These are phyloP conservation scores for Starmera stellimalicola DNA, from an alignment of 1,139 yeast genomes.

Conservation along the genomic window DNA sequence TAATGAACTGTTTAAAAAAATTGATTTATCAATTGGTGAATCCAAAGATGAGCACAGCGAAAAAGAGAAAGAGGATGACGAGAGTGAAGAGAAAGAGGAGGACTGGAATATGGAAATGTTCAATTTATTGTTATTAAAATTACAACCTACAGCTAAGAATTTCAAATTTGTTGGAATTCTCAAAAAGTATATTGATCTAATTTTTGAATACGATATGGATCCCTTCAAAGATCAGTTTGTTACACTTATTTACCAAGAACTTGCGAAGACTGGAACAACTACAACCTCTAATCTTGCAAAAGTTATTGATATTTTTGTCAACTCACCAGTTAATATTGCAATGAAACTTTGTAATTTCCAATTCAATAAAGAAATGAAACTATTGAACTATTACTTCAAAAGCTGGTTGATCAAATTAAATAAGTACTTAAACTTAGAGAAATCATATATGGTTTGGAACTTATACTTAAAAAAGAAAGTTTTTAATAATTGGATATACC, in stretches of 20 bases:
- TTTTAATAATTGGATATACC: constrained; percentile 6
- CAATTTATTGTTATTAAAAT: constrained; percentile 1
- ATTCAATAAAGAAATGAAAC: constrained; percentile 8
- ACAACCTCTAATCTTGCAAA: constrained; percentile 6
- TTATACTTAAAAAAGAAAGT: constrained; percentile 10
- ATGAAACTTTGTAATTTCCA: constrained; percentile 14
- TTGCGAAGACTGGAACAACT: constrained; percentile 3
- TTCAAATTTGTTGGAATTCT: constrained; percentile 12
- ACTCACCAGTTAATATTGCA: constrained; percentile 14
- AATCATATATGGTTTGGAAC: constrained; percentile 10
- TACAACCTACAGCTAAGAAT: constrained; percentile 6
- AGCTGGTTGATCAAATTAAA: constrained; percentile 13
- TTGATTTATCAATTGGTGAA: background rate
- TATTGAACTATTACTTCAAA: constrained; percentile 4
- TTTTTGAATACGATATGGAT: constrained; percentile 10
- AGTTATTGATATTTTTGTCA: constrained; percentile 13
- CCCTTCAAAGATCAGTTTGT: constrained; percentile 12
- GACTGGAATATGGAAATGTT: constrained; percentile 9
- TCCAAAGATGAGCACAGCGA: background rate
- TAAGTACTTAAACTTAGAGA: constrained; percentile 8
- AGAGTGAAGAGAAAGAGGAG: no score
- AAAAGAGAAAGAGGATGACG: no score
- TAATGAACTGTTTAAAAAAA: background rate
- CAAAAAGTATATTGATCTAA: constrained; percentile 8
- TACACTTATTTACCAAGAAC: constrained; percentile 14